phyloP scores from a whole-genome alignment of 768 basidiomycete genomes.

The Termitomyces sp. region DNA sequence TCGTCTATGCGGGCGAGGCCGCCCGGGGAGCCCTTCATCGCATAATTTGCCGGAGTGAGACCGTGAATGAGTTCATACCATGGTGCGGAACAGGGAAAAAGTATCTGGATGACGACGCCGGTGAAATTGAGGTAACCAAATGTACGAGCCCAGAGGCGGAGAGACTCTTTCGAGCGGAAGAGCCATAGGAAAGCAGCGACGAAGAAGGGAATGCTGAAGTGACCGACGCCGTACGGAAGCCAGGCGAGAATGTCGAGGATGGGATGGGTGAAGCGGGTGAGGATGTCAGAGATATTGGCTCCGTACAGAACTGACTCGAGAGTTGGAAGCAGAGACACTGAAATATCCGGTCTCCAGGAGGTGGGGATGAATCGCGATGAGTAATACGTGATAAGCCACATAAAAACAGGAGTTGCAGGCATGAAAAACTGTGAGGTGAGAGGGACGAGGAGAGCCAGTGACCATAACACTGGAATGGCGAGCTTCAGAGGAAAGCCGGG shows the following conservation, averaged over 20 bases:
- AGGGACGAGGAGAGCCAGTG: constrained; percentile 67
- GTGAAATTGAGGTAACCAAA: constrained; percentile 93
- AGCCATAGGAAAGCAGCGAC: constrained; percentile 86
- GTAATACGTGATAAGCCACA: constrained; percentile 85
- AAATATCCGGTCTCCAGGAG: constrained; percentile 71
- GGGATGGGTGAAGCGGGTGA: constrained; percentile 92
- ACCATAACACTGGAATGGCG: constrained; percentile 67
- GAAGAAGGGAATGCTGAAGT: constrained; percentile 84
- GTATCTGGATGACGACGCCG: constrained; percentile 83
- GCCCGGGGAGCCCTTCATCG: constrained; percentile 87
- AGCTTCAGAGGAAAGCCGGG: constrained; percentile 74
- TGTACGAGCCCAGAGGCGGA: constrained; percentile 79
- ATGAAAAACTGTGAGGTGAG: constrained; percentile 88
- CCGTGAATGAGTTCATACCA: constrained; percentile 99
- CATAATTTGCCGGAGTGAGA: constrained; percentile 90
- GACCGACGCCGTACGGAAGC: constrained; percentile 94
- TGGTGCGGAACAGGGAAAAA: constrained; percentile 90
- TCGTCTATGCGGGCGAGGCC: constrained; percentile 90
- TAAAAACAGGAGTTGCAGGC: constrained; percentile 81
- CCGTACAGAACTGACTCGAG: constrained; percentile 94
- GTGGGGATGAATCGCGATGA: constrained; percentile 81
- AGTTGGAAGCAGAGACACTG: constrained; percentile 90
- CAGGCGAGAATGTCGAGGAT: constrained; percentile 90
- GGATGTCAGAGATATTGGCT: constrained; percentile 95
- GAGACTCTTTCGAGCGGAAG: constrained; percentile 73